phyloP scores from a whole-genome alignment of 805 yeast genomes.

The Saccharomycopsis guyanensis region DNA sequence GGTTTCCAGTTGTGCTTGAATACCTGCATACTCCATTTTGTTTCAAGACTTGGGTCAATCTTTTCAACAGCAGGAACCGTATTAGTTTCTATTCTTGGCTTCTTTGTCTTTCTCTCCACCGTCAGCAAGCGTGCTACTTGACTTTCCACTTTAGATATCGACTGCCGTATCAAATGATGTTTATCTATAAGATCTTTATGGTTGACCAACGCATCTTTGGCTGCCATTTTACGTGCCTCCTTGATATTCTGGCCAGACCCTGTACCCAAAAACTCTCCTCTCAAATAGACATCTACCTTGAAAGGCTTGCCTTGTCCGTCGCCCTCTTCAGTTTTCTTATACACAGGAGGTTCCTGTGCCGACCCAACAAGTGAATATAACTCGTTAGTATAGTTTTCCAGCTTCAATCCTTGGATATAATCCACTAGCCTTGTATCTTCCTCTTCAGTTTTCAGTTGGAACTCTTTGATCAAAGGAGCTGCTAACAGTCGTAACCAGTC shows the following conservation, averaged over 20 bases:
- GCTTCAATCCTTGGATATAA: not conserved
- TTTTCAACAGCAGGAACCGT: not conserved
- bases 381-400: constrained; percentile 7
- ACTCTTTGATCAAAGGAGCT: constrained; percentile 1
- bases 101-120: too few relatives aligned
- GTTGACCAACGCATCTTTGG: constrained; percentile 66
- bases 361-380: constrained; percentile 18
- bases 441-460: not conserved
- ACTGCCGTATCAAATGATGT: constrained; percentile 1
- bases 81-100: too few relatives aligned
- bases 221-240: constrained; percentile 81
- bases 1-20: not conserved
- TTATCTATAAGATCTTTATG: constrained; percentile 13
- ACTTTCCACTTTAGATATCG: not conserved
- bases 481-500: constrained; percentile 9
- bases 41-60: not conserved
- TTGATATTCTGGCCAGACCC: constrained; percentile 66
- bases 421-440: not conserved
- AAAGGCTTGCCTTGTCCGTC: not conserved
- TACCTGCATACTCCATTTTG: not conserved
- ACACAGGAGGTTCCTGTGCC: constrained; percentile 15
- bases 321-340: constrained; percentile 2
- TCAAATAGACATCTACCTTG: constrained; percentile 1
- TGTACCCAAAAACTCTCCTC: constrained; percentile 34
- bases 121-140: too few relatives aligned